Percentiles rank a stretch among this genome's conserved stretches.
phyloP scores from a whole-genome alignment of 805 yeast species.

The Lachancea kluyveri region DNA sequence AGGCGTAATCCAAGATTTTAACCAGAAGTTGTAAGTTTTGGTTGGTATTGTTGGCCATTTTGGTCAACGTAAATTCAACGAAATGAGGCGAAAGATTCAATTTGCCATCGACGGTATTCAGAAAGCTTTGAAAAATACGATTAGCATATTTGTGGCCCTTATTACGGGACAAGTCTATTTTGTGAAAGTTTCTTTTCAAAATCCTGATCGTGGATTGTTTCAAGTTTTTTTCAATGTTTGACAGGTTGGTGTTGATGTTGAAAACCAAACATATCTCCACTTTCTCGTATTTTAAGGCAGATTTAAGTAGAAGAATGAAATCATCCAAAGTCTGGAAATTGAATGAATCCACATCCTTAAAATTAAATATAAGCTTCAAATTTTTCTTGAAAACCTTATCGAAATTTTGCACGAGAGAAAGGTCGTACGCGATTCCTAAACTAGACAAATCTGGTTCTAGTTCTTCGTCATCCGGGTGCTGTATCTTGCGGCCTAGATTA shows the following conservation, averaged over 20 bases:
- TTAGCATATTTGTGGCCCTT: slow-evolving; percentile 30
- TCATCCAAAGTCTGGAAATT: slow-evolving; percentile 23
- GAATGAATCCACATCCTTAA: slow-evolving; percentile 31
- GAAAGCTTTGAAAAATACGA: slow-evolving; percentile 28
- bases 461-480: slow-evolving; percentile 1
- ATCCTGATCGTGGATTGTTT: slow-evolving; percentile 27
- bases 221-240: slow-evolving; percentile 30
- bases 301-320: slow-evolving; percentile 23
- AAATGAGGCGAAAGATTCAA: slow-evolving; percentile 27
- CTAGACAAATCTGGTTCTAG: not conserved
- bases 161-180: slow-evolving; percentile 28
- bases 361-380: slow-evolving; percentile 26
- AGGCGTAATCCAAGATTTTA: slow-evolving; percentile 28
- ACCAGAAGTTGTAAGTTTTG: slow-evolving; percentile 27
- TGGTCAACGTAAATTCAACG: slow-evolving; percentile 25
- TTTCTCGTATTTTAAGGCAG: slow-evolving; percentile 23
- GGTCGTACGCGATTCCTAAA: slow-evolving; percentile 22
- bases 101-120: slow-evolving; percentile 32
- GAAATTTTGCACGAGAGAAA: slow-evolving; percentile 29
- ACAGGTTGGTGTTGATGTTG: slow-evolving; percentile 28
- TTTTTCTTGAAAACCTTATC: slow-evolving; percentile 21
- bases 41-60: slow-evolving; percentile 29
- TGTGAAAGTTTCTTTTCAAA: slow-evolving; percentile 21
- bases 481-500: not conserved
- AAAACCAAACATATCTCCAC: slow-evolving; percentile 25